These are phyloP conservation scores for Amylocystis lapponica DNA, from an alignment of 768 basidiomycete genomes.

Conservation along the genomic window DNA sequence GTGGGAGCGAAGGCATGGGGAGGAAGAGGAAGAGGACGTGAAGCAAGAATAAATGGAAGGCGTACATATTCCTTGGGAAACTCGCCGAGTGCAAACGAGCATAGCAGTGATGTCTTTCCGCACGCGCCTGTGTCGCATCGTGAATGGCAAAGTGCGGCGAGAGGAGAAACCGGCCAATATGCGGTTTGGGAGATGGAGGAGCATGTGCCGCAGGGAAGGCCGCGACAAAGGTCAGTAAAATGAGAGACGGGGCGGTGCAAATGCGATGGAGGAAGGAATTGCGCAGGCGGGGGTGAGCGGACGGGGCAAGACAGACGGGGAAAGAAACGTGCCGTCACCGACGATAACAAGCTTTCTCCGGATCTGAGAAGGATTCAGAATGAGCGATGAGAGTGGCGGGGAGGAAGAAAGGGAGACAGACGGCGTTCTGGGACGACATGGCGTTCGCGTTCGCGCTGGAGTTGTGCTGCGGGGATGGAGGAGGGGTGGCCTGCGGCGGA, in stretches of 20 bases:
- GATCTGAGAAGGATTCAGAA: constrained; percentile 45
- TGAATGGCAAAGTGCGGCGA: constrained; percentile 16
- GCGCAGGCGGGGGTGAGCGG: too few relatives aligned
- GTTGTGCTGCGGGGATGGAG: too few relatives aligned
- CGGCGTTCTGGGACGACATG: constrained; percentile 55
- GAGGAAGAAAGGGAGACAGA: constrained; percentile 29
- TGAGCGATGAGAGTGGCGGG: constrained; percentile 2
- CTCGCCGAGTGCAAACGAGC: constrained; percentile 89
- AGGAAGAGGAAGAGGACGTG: background rate
- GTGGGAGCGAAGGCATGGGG: too few relatives aligned
- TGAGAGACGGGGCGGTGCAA: background rate
- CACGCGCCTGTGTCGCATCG: constrained; percentile 65
- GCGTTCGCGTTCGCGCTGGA: too few relatives aligned
- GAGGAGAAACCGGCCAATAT: background rate
- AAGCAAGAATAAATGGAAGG: constrained; percentile 15
- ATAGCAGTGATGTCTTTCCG: constrained; percentile 90
- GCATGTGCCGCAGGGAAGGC: constrained; percentile 1
- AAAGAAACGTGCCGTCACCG: constrained; percentile 73
- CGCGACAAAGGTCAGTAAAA: background rate
- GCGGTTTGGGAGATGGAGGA: background rate
- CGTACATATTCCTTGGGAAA: constrained; percentile 95
- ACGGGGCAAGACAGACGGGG: too few relatives aligned
- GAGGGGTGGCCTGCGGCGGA: too few relatives aligned
- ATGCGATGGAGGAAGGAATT: background rate
- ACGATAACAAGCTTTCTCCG: constrained; percentile 95